phyloP scores from a whole-genome alignment of 495 filamentous ascomycete species.

The Hyaloscypha bicolor region DNA sequence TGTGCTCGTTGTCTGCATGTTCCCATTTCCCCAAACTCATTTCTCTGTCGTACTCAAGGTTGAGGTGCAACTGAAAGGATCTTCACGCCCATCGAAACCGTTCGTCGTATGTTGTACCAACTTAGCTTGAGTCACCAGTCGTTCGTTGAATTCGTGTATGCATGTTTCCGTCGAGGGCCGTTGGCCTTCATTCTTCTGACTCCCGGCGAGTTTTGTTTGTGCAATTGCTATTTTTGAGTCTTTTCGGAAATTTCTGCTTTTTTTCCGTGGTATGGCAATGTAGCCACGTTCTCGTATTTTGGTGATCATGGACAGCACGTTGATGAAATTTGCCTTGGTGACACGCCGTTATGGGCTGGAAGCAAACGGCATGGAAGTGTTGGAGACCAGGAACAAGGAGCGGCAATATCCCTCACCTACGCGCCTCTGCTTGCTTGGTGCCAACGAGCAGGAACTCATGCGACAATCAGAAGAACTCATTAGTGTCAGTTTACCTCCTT shows the following conservation, averaged over 20 bases:
- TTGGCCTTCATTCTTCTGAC: too few relatives aligned
- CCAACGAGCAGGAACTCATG: background rate
- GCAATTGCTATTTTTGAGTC: background rate
- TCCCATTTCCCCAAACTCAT: background rate
- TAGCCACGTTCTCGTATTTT: background rate
- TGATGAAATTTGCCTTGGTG: background rate
- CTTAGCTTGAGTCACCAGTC: background rate
- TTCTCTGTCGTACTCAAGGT: background rate
- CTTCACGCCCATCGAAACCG: background rate
- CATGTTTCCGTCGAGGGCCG: background rate
- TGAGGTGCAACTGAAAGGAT: background rate
- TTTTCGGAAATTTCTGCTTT: background rate
- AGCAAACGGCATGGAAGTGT: background rate
- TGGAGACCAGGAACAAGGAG: background rate
- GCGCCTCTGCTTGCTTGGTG: background rate
- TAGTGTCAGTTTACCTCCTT: background rate
- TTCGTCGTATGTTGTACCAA: slow-evolving; percentile 8
- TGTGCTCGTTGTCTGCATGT: background rate
- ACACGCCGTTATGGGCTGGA: background rate
- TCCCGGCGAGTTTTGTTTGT: background rate
- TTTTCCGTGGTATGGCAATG: background rate
- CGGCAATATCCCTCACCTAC: background rate
- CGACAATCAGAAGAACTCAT: background rate
- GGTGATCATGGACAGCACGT: slow-evolving; percentile 1
- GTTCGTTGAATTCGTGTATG: slow-evolving; percentile 4